Evolutionary conservation across 805 yeast species (phyloP).

Genomic region (Wickerhamiella dianesei): DNA sequence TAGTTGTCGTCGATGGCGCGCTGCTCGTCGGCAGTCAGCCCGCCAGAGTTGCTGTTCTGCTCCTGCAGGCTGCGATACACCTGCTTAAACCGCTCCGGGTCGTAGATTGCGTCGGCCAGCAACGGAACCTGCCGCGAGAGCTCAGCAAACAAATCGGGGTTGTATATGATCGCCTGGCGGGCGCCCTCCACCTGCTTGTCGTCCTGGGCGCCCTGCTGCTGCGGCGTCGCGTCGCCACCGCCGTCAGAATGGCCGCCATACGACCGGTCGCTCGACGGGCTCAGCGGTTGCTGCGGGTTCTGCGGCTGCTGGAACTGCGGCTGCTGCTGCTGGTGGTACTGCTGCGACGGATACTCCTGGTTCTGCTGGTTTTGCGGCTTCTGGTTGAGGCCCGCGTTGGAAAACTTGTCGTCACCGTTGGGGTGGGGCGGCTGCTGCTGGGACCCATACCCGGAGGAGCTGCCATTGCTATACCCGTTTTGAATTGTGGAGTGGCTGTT

Average conservation of each 20-base stretch:
- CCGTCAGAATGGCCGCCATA: not conserved
- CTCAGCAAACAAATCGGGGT: slow-evolving; percentile 24
- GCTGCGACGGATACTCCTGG: not conserved
- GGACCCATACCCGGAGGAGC: not conserved
- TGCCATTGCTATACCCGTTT: not conserved
- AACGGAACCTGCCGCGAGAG: slow-evolving; percentile 34
- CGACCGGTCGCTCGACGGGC: not conserved
- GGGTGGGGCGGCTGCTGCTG: not conserved
- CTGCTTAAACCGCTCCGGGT: slow-evolving; percentile 37
- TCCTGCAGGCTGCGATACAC: slow-evolving; percentile 29
- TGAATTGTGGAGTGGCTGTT: not conserved
- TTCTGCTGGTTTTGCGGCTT: slow-evolving; percentile 1
- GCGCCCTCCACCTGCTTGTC: slow-evolving; percentile 22
- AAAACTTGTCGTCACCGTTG: not conserved
- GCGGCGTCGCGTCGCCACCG: not conserved
- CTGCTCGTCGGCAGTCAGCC: slow-evolving; percentile 34
- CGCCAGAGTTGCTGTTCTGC: slow-evolving; percentile 29
- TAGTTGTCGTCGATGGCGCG: slow-evolving; percentile 55
- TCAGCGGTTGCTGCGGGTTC: not conserved
- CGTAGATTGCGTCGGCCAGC: slow-evolving; percentile 33
- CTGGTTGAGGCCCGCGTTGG: not conserved
- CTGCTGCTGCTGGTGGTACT: not conserved
- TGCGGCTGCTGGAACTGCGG: not conserved
- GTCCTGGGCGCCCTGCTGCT: slow-evolving; percentile 1
- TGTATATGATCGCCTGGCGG: slow-evolving; percentile 25